These are phyloP conservation scores for Tripidium arundinaceum DNA, from an alignment of 202 grass and related monocot genomes.

Conservation along the genomic window DNA sequence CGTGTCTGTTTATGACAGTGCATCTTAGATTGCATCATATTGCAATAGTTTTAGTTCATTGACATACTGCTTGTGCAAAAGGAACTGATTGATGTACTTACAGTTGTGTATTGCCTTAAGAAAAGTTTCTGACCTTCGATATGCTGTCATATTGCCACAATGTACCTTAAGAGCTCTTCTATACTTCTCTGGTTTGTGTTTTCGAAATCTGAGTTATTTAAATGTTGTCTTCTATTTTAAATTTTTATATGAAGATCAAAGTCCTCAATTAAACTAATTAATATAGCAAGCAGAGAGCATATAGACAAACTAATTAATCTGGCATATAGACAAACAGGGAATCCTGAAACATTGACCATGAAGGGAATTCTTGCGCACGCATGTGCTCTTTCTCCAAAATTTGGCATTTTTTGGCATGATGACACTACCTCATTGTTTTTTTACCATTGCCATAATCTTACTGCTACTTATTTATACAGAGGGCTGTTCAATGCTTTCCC, in stretches of 20 bases:
- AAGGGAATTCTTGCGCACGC: neutral
- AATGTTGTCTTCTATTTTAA: neutral
- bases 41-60: neutral
- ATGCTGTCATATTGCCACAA: neutral
- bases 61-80: neutral
- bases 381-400: neutral
- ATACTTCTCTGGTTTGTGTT: neutral
- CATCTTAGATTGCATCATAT: neutral
- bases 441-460: neutral
- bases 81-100: no score
- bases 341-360: neutral
- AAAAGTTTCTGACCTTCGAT: neutral
- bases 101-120: neutral
- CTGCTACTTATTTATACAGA: neutral
- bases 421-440: neutral
- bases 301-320: neutral
- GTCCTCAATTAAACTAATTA: neutral
- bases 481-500: neutral
- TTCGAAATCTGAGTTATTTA: neutral
- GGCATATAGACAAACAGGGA: neutral
- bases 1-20: neutral
- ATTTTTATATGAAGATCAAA: no score
- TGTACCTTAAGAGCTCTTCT: neutral
- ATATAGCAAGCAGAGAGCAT: neutral
- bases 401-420: no score